Conservation (phyloP, 768 basidiomycete genomes). For the Lactifluus echinatus region DNA sequence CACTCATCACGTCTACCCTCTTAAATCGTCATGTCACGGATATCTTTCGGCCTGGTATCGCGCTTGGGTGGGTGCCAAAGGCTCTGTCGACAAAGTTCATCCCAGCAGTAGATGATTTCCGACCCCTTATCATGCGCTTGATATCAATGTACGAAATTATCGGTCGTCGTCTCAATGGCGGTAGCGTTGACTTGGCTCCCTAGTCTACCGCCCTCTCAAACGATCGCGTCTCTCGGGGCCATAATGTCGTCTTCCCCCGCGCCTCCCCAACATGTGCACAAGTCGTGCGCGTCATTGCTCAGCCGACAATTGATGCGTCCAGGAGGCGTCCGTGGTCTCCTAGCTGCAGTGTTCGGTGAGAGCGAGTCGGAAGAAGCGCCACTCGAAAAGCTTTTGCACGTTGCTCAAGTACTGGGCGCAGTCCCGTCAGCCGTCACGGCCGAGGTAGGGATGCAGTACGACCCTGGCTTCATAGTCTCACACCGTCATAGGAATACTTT, state of each 20-base stretch:
- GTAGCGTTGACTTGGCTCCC: conserved; percentile 4
- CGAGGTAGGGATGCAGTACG: conserved; percentile 36
- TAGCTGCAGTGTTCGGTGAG: conserved; percentile 60
- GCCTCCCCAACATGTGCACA: conserved; percentile 43
- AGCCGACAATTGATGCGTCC: conserved; percentile 63
- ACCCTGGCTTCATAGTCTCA: neutral
- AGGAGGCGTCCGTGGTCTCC: conserved; percentile 62
- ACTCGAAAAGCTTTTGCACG: conserved; percentile 64
- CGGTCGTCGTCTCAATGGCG: neutral
- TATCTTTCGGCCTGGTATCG: conserved; percentile 49
- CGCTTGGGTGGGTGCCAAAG: conserved; percentile 69
- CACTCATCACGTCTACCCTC: conserved; percentile 49
- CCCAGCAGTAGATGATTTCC: conserved; percentile 38
- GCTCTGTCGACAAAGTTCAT: conserved; percentile 32
- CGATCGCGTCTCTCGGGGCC: conserved; percentile 54
- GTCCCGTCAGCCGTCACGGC: conserved; percentile 48
- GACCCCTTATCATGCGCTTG: conserved; percentile 46
- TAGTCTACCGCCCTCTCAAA: conserved; percentile 58
- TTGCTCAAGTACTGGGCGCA: conserved; percentile 54
- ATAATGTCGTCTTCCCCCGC: conserved; percentile 38
- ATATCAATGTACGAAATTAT: conserved; percentile 48
- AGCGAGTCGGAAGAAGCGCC: conserved; percentile 47
- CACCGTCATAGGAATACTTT: conserved; percentile 50
- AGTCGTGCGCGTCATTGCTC: conserved; percentile 52
- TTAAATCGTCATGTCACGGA: conserved; percentile 51